Percentiles rank a stretch among this genome's conserved stretches.
phyloP scores from a whole-genome alignment of 2,329 filamentous ascomycete species.

The Xylaria digitata region DNA sequence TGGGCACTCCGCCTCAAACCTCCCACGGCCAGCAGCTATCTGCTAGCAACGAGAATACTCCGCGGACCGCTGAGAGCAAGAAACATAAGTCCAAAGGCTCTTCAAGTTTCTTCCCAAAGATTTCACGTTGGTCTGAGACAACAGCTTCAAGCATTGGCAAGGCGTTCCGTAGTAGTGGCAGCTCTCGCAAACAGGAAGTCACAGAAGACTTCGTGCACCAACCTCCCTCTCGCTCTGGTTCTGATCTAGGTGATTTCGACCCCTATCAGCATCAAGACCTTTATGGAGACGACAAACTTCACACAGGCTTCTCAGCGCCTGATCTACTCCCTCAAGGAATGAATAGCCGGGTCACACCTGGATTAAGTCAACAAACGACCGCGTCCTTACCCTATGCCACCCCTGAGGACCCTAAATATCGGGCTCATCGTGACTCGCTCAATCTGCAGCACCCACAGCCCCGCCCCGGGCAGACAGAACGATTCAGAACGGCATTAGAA shows the following conservation, averaged over 20 bases:
- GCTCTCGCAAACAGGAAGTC: slow-evolving; percentile 67
- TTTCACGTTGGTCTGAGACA: slow-evolving; percentile 97
- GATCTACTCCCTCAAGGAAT: slow-evolving; percentile 54
- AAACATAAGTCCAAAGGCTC: slow-evolving; percentile 91
- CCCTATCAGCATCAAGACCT: slow-evolving; percentile 67
- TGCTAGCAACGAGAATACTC: slow-evolving; percentile 84
- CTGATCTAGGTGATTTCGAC: slow-evolving; percentile 76
- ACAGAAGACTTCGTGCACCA: slow-evolving; percentile 70
- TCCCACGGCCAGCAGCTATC: slow-evolving; percentile 54
- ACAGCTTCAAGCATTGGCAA: slow-evolving; percentile 88
- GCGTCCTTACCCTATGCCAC: slow-evolving; percentile 66
- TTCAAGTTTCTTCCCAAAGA: slow-evolving; percentile 85
- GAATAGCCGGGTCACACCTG: slow-evolving; percentile 41
- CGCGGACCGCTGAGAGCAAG: slow-evolving; percentile 78
- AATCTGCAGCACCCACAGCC: slow-evolving; percentile 85
- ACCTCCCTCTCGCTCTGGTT: slow-evolving; percentile 79
- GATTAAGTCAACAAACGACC: slow-evolving; percentile 52
- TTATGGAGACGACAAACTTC: slow-evolving; percentile 71
- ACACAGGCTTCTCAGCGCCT: slow-evolving; percentile 66
- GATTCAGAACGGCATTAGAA: slow-evolving; percentile 79
- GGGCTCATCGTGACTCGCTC: slow-evolving; percentile 82
- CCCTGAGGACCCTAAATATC: slow-evolving; percentile 80
- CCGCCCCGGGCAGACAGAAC: slow-evolving; percentile 76
- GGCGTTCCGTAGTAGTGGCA: slow-evolving; percentile 75
- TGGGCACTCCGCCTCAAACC: slow-evolving; percentile 68